Percentiles rank a stretch among this genome's conserved stretches.
These are phyloP conservation scores for Hanseniaspora sp. DNA, from an alignment of 1,139 yeast genomes.

Conservation along the genomic window DNA sequence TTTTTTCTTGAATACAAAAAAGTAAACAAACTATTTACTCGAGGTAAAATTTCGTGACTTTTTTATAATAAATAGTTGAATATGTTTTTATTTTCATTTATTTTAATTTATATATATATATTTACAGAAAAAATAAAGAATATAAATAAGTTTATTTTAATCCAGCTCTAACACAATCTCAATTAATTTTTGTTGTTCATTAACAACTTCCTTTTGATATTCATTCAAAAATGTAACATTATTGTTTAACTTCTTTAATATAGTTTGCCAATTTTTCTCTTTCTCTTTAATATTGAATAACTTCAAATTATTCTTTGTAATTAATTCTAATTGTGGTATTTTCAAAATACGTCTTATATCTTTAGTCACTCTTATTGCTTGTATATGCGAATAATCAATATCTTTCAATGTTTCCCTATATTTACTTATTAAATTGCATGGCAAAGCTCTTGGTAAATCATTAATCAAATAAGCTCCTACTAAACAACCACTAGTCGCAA, in stretches of 20 bases:
- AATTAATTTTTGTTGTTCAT: constrained; percentile 39
- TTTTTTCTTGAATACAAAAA: too few relatives aligned
- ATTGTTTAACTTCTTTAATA: constrained; percentile 45
- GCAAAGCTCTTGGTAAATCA: constrained; percentile 84
- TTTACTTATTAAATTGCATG: constrained; percentile 68
- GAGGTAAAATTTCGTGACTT: too few relatives aligned
- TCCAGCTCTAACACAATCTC: constrained; percentile 45
- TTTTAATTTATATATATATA: too few relatives aligned
- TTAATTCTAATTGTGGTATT: constrained; percentile 55
- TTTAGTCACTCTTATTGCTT: constrained; percentile 65
- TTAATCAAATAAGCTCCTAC: constrained; percentile 55
- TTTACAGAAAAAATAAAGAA: too few relatives aligned
- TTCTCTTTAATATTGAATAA: constrained; percentile 56
- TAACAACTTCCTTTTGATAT: constrained; percentile 39
- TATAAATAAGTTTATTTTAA: constrained; percentile 16
- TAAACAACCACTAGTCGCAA: constrained; percentile 44
- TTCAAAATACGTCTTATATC: constrained; percentile 75
- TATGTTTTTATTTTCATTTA: too few relatives aligned
- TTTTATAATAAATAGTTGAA: too few relatives aligned
- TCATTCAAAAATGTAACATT: constrained; percentile 51
- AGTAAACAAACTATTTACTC: too few relatives aligned
- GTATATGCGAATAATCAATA: constrained; percentile 65
- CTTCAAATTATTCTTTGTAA: constrained; percentile 40
- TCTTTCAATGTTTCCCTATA: constrained; percentile 50
- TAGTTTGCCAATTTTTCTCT: constrained; percentile 44